Conservation (phyloP, 495 filamentous ascomycete genomes). For the Acidomyces sp. region DNA sequence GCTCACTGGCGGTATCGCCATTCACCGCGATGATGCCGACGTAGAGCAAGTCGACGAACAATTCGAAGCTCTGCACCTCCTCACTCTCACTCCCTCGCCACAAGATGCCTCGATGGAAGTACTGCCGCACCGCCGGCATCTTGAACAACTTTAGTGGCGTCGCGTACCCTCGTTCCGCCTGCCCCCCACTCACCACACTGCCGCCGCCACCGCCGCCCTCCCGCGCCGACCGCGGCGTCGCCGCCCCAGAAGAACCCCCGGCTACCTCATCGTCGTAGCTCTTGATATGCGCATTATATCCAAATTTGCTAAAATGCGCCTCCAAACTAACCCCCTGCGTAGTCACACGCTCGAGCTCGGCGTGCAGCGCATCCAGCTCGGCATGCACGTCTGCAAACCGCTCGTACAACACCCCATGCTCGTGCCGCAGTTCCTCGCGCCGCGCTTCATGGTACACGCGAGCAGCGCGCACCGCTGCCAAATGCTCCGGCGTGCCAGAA, state of each 20-base stretch:
- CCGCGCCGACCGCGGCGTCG: constrained; percentile 4
- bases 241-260: constrained; percentile 12
- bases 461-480: constrained; percentile 35
- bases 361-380: constrained; percentile 36
- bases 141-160: constrained; percentile 39
- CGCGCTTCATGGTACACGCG: constrained; percentile 36
- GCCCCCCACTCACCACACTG: constrained; percentile 34
- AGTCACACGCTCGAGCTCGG: constrained; percentile 40
- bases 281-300: constrained; percentile 43
- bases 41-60: constrained; percentile 42
- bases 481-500: constrained; percentile 41
- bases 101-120: constrained; percentile 47
- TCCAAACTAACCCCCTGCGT: constrained; percentile 39
- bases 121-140: constrained; percentile 44
- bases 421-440: constrained; percentile 31
- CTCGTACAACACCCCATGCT: constrained; percentile 35
- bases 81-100: constrained; percentile 42
- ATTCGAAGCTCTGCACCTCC: constrained; percentile 44
- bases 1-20: constrained; percentile 42
- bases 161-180: constrained; percentile 33
- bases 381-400: constrained; percentile 39
- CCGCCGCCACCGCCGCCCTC: constrained; percentile 16
- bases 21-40: constrained; percentile 49
- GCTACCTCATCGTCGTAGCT: constrained; percentile 20
- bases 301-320: constrained; percentile 45